These are phyloP conservation scores for Pelargonium hybrid DNA, from an alignment of 441 rosid species.

Conservation along the genomic window DNA sequence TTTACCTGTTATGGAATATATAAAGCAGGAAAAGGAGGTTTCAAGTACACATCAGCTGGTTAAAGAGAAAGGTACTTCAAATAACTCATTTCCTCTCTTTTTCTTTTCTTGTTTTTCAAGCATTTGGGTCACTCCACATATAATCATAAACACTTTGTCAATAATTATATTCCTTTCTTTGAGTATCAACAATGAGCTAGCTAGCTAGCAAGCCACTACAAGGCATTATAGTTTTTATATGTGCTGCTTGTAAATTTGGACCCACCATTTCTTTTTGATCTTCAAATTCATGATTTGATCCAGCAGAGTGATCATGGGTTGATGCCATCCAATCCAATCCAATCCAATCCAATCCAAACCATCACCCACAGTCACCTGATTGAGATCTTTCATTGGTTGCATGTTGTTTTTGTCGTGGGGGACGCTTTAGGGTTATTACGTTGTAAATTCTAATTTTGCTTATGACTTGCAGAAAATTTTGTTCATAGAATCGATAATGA, in stretches of 20 bases:
- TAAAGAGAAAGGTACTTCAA: constrained; percentile 52
- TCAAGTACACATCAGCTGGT: constrained; percentile 49
- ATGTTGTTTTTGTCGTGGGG: too few relatives aligned
- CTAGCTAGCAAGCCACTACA: constrained; percentile 5
- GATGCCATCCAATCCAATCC: background rate
- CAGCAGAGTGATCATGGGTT: constrained; percentile 11
- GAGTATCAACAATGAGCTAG: constrained; percentile 26
- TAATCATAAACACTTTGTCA: constrained; percentile 22
- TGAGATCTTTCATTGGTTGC: constrained; percentile 9
- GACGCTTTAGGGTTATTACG: too few relatives aligned
- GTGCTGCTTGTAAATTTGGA: constrained; percentile 27
- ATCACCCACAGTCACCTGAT: constrained; percentile 19
- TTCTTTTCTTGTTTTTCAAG: constrained; percentile 64
- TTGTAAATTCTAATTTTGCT: too few relatives aligned
- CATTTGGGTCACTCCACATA: constrained; percentile 47
- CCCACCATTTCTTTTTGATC: constrained; percentile 18
- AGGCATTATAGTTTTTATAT: constrained; percentile 22
- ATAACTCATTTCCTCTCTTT: constrained; percentile 22
- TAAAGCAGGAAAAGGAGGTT: constrained; percentile 37
- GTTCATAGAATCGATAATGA: too few relatives aligned
- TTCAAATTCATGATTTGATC: constrained; percentile 14
- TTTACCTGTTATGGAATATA: constrained; percentile 50
- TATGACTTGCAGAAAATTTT: too few relatives aligned
- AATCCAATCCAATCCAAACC: too few relatives aligned
- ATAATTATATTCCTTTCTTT: constrained; percentile 56